Evolutionary conservation across 768 basidiomycete genomes (phyloP), one percentile per base, ranked within the genome.

Genomic region (Amanita polypyramis): DNA sequence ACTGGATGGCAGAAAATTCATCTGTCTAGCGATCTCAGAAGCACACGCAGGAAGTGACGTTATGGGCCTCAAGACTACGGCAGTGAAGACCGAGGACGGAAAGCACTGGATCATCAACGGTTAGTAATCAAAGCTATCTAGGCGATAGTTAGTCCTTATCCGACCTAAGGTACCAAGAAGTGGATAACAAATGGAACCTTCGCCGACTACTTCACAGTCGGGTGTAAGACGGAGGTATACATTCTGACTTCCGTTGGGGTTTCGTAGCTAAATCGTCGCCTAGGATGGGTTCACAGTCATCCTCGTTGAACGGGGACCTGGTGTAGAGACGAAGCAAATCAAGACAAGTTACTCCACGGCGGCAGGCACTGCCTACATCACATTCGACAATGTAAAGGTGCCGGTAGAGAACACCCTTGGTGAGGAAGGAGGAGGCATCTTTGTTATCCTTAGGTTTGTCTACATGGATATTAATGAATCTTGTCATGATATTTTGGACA

Each of bases 1-100:
- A 3, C 69, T 90, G 47, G 62, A 69, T 30, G 85, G 83, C 33
- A 84, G 82, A 66, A 90, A 89, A 68, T 85, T 83, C 60, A 89
- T 96, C 51, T 85, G 79, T 49, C 65, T 95, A 27, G 92, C 91
- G 36, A 88, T 95, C 53, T 84, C 85, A 9, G 92, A 95, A 64
- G 89, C 91, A 2, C 85, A 85, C 49, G 90, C 89, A 8, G 90
- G 85, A 34, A 82, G 80, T 55, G 91, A 94, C 61, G 90, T 96
- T 7, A 71, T 75, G 62, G 86, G 89, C 14, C 62, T 94, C 49
- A 72, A 77, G 58, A 90, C 89, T 3, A 79, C 76, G 2, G 92
- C 90, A 6, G 77, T 72, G 36, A 86, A 89, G 63, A 82, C 75
- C 11, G 79, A 80, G 46, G 89, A 93, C 58, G 90, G 88, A 23